phyloP scores from a whole-genome alignment of 2,329 filamentous ascomycete genomes.

The Neonectria sp. region DNA sequence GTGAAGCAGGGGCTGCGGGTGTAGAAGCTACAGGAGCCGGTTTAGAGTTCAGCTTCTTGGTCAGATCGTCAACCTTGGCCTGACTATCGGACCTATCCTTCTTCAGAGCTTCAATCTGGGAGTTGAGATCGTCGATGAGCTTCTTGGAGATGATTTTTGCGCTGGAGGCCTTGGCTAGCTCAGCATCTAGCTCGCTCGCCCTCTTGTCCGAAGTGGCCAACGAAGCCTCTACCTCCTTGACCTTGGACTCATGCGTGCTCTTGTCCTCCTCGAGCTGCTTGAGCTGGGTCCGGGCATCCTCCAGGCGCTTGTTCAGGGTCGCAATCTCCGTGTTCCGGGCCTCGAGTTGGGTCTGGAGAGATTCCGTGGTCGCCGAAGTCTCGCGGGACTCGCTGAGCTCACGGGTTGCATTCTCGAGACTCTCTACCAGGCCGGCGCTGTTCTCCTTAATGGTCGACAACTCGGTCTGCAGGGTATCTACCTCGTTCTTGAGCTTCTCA shows the following conservation, averaged over 20 bases:
- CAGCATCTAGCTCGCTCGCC: constrained; percentile 56
- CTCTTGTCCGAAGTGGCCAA: constrained; percentile 54
- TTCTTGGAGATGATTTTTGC: constrained; percentile 60
- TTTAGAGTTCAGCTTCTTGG: constrained; percentile 58
- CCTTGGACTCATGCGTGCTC: constrained; percentile 49
- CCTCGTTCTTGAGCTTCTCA: constrained; percentile 77
- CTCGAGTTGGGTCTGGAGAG: constrained; percentile 66
- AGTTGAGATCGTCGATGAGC: constrained; percentile 55
- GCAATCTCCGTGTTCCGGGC: constrained; percentile 64
- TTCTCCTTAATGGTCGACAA: constrained; percentile 81
- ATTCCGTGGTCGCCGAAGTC: constrained; percentile 56
- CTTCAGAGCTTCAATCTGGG: constrained; percentile 55
- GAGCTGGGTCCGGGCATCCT: constrained; percentile 61
- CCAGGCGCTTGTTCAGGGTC: constrained; percentile 64
- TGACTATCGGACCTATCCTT: constrained; percentile 52
- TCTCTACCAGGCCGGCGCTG: constrained; percentile 75
- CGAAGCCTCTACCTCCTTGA: constrained; percentile 55
- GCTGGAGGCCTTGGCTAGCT: constrained; percentile 57
- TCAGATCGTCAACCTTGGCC: constrained; percentile 57
- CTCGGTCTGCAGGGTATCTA: constrained; percentile 78
- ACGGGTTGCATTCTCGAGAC: constrained; percentile 76
- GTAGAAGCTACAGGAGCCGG: constrained; percentile 34
- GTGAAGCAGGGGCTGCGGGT: constrained; percentile 38
- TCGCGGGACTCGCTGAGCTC: constrained; percentile 70
- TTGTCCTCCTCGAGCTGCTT: constrained; percentile 59